Conservation (phyloP, 1,139 yeast species). For the Pichia cactophila region DNA sequence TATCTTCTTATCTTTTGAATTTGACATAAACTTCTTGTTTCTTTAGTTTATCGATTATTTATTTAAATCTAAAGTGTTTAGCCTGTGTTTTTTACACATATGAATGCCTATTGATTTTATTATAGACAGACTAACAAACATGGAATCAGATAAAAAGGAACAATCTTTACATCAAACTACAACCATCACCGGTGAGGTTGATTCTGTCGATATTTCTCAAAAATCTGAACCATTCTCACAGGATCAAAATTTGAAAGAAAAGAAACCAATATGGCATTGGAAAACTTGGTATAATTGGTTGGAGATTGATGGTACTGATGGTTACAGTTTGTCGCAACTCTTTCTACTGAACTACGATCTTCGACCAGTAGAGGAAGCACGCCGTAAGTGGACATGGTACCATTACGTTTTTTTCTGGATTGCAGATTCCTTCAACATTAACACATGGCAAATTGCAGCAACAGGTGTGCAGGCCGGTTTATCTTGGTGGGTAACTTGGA, state of each 20-base stretch:
- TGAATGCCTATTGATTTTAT: not conserved
- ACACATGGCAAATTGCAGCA: constrained; percentile 87
- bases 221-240: constrained; percentile 36
- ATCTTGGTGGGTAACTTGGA: constrained; percentile 88
- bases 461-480: constrained; percentile 68
- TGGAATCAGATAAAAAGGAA: not conserved
- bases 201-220: not conserved
- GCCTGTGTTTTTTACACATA: not conserved
- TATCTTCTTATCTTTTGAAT: not conserved
- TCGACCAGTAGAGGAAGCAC: constrained; percentile 60
- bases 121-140: not conserved
- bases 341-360: constrained; percentile 67
- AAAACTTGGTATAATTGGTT: not conserved
- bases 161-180: constrained; percentile 51
- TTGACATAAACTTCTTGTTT: too few species aligned
- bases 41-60: too few species aligned
- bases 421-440: constrained; percentile 79
- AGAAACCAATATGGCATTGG: not conserved
- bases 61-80: too few species aligned
- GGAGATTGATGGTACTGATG: constrained; percentile 12
- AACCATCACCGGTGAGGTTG: constrained; percentile 36
- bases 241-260: constrained; percentile 21
- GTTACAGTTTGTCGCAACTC: constrained; percentile 40
- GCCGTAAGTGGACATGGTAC: constrained; percentile 76
- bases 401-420: constrained; percentile 75